A percentile compares a stretch with the other conserved stretches of the same genome.
Conservation (phyloP, 1,284 basidiomycete genomes). For the Puccinia triticina region DNA sequence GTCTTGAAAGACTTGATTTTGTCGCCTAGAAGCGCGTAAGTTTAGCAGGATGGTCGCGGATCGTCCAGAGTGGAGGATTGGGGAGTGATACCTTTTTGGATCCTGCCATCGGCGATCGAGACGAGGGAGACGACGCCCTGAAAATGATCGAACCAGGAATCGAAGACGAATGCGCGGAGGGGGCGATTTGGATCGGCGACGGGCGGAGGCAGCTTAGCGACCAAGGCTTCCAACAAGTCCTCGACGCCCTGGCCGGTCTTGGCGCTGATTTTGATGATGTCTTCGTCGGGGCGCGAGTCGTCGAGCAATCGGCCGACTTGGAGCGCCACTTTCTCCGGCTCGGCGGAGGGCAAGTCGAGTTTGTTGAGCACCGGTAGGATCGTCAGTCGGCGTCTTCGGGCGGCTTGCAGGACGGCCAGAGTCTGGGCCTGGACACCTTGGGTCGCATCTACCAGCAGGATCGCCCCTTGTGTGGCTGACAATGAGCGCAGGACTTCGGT, state of each 20-base stretch:
- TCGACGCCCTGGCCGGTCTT: constrained; percentile 86
- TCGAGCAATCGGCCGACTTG: constrained; percentile 77
- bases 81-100: constrained; percentile 63
- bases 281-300: constrained; percentile 63
- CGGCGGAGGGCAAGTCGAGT: constrained; percentile 83
- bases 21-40: constrained; percentile 25
- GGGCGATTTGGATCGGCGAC: constrained; percentile 62
- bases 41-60: background rate
- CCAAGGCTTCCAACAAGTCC: constrained; percentile 74
- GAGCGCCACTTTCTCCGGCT: constrained; percentile 74
- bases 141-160: constrained; percentile 89
- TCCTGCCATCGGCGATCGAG: constrained; percentile 68
- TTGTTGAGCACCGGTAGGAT: constrained; percentile 96
- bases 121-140: constrained; percentile 93
- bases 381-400: constrained; percentile 75
- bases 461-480: constrained; percentile 88
- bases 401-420: constrained; percentile 89
- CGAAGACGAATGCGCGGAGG: constrained; percentile 86
- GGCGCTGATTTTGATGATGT: constrained; percentile 77
- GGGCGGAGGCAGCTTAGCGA: constrained; percentile 80
- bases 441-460: constrained; percentile 88
- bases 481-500: constrained; percentile 94
- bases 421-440: constrained; percentile 98
- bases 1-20: constrained; percentile 47
- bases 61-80: background rate